Evolutionary conservation across 2,329 filamentous ascomycete genomes (phyloP).

Genomic region (Malbranchea cinnamomea): DNA sequence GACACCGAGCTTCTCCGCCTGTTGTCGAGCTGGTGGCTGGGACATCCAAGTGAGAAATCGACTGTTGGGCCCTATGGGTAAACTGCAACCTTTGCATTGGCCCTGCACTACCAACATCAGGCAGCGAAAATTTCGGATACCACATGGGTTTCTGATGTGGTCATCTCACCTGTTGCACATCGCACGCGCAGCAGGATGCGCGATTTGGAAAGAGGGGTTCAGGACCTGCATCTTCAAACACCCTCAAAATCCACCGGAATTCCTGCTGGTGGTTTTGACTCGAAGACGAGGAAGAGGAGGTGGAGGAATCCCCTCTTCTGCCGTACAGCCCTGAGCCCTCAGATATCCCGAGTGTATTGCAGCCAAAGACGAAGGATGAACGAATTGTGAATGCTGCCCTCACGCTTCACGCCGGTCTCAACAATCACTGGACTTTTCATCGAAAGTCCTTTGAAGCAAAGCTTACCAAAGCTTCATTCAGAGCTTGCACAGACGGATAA

Average conservation of each 20-base stretch:
- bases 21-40: slow-evolving; percentile 5
- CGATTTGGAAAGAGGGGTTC: slow-evolving; percentile 3
- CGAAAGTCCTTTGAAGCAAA: slow-evolving; percentile 8
- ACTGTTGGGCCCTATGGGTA: too few relatives aligned
- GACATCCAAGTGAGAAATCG: slow-evolving; percentile 5
- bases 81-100: slow-evolving; percentile 4
- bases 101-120: slow-evolving; percentile 5
- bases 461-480: slow-evolving; percentile 7
- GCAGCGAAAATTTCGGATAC: slow-evolving; percentile 3
- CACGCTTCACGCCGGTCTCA: slow-evolving; percentile 6
- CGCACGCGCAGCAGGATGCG: slow-evolving; percentile 4
- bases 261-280: slow-evolving; percentile 2
- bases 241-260: slow-evolving; percentile 5
- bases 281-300: slow-evolving; percentile 1
- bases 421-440: slow-evolving; percentile 8
- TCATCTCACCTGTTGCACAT: slow-evolving; percentile 4
- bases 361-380: slow-evolving; percentile 10
- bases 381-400: slow-evolving; percentile 13
- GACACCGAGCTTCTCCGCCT: slow-evolving; percentile 4
- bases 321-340: slow-evolving; percentile 5
- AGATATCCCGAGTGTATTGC: slow-evolving; percentile 7
- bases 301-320: slow-evolving; percentile 2
- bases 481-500: slow-evolving; percentile 12
- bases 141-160: slow-evolving; percentile 2
- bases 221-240: slow-evolving; percentile 2